Conservation (phyloP, 345 rosid species). For the Cardamine occulta region DNA sequence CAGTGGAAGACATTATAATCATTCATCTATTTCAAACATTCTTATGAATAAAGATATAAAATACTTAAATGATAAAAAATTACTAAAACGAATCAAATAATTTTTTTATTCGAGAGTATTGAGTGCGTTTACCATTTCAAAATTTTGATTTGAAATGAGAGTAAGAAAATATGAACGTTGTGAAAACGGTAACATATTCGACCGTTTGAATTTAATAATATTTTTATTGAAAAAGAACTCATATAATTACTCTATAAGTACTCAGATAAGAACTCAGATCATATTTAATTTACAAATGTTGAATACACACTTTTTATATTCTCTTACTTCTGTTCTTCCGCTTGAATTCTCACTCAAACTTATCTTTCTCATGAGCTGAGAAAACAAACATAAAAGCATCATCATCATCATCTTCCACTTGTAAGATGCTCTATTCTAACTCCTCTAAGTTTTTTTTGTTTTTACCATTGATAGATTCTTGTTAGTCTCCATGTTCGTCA, state of each 20-base stretch:
- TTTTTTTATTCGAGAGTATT: neutral
- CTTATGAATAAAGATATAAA: neutral
- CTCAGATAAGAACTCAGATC: neutral
- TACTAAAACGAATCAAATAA: neutral
- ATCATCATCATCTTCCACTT: neutral
- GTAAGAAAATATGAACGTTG: neutral
- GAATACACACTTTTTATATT: neutral
- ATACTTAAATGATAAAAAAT: neutral
- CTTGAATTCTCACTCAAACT: neutral
- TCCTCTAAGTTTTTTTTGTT: neutral
- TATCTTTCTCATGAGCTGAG: neutral
- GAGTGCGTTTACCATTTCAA: neutral
- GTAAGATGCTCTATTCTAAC: neutral
- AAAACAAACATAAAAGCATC: neutral
- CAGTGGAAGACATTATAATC: neutral
- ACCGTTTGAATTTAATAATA: neutral
- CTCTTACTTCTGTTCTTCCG: neutral
- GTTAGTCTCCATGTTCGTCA: neutral
- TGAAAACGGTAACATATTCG: neutral
- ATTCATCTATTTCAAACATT: neutral
- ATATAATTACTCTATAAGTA: neutral
- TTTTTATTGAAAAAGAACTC: neutral
- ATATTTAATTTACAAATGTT: neutral
- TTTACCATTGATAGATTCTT: neutral
- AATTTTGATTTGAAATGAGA: neutral